Evolutionary conservation across 352 stramenopile genomes (phyloP).

Genomic region (Phytophthora pistaciae): DNA sequence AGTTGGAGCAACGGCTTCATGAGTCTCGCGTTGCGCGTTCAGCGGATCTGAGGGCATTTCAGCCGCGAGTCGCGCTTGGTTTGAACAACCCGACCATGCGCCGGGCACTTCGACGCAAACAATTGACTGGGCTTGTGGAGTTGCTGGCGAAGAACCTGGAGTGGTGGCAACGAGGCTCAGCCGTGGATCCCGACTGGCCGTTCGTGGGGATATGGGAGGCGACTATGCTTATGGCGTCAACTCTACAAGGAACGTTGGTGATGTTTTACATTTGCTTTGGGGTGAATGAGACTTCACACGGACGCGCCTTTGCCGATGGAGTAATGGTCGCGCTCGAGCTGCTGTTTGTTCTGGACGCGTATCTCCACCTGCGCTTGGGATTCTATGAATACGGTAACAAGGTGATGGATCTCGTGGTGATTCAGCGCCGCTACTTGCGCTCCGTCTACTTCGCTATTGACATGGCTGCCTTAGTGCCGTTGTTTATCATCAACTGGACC

Average conservation of each 20-base stretch:
- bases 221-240: slow-evolving; percentile 50
- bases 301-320: slow-evolving; percentile 35
- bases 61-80: slow-evolving; percentile 23
- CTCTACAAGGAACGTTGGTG: slow-evolving; percentile 48
- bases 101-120: slow-evolving; percentile 25
- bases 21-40: slow-evolving; percentile 37
- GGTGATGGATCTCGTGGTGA: slow-evolving; percentile 53
- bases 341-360: slow-evolving; percentile 58
- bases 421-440: slow-evolving; percentile 53
- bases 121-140: slow-evolving; percentile 24
- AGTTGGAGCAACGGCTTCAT: slow-evolving; percentile 42
- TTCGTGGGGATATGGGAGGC: slow-evolving; percentile 66
- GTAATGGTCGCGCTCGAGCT: slow-evolving; percentile 51
- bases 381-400: slow-evolving; percentile 80
- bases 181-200: slow-evolving; percentile 59
- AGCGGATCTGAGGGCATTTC: slow-evolving; percentile 40
- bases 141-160: slow-evolving; percentile 39
- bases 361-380: slow-evolving; percentile 57
- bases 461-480: slow-evolving; percentile 46
- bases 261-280: slow-evolving; percentile 67
- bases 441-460: slow-evolving; percentile 57
- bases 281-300: slow-evolving; percentile 9
- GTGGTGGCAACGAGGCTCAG: slow-evolving; percentile 36
- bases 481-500: slow-evolving; percentile 57
- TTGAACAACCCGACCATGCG: slow-evolving; percentile 37